Conservation (phyloP, 352 stramenopile species). For the Globisporangium canariense region DNA sequence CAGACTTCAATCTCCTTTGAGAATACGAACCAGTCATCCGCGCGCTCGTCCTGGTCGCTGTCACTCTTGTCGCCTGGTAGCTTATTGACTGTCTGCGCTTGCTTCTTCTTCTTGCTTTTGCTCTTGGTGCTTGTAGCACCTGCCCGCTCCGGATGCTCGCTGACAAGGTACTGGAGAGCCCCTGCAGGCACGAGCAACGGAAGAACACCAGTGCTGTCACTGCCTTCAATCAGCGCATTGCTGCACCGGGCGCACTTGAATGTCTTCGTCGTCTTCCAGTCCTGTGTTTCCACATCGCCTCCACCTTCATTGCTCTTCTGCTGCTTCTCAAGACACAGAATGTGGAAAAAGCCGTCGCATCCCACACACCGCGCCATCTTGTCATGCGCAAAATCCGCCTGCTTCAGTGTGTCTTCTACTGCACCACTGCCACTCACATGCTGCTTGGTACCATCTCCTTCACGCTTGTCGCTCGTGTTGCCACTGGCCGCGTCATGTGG, state of each 20-base stretch:
- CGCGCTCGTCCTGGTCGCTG: not conserved
- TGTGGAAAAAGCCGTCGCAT: conserved; percentile 48
- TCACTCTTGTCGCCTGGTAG: not conserved
- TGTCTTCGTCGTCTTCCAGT: not conserved
- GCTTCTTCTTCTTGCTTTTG: conserved; percentile 6
- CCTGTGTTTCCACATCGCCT: not conserved
- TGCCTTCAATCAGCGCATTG: not conserved
- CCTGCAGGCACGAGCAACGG: conserved; percentile 36
- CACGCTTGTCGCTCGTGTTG: not conserved
- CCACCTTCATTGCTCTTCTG: not conserved
- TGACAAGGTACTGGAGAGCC: conserved; percentile 23
- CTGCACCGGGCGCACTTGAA: conserved; percentile 27
- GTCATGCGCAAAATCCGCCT: not conserved
- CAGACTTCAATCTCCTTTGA: conserved; percentile 49
- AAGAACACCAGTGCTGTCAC: not conserved
- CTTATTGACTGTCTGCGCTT: conserved; percentile 7
- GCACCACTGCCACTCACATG: not conserved
- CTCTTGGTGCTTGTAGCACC: not conserved
- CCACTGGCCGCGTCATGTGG: not conserved
- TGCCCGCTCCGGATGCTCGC: not conserved
- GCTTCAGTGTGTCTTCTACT: not conserved
- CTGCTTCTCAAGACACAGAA: conserved; percentile 25
- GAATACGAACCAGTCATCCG: conserved; percentile 32
- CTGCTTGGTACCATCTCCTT: not conserved
- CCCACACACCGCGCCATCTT: conserved; percentile 25